Percentiles rank a stretch among this genome's conserved stretches.
phyloP scores from a whole-genome alignment of 768 basidiomycete genomes.

The Lactarius tabidus region DNA sequence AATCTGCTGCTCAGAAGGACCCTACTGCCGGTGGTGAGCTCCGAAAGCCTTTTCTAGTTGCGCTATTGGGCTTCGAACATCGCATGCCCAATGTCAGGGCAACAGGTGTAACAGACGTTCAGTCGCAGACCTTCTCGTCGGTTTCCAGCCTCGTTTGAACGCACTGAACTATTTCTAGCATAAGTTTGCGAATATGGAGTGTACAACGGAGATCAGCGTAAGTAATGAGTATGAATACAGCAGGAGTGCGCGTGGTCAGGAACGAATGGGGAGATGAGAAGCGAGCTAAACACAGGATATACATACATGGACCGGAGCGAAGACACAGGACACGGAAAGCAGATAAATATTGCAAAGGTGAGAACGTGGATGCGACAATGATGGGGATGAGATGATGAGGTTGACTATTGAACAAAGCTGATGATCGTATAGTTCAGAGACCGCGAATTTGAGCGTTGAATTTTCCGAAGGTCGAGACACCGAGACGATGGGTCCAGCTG shows the following conservation, averaged over 20 bases:
- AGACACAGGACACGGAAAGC: conserved; percentile 1
- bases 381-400: background rate
- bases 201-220: background rate
- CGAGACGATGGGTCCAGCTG: background rate
- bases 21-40: background rate
- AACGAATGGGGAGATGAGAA: background rate
- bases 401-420: background rate
- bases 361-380: background rate
- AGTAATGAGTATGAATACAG: conserved; percentile 1
- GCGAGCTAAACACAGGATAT: background rate
- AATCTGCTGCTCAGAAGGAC: background rate
- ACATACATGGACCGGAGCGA: background rate
- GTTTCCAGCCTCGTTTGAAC: too few relatives aligned
- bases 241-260: background rate
- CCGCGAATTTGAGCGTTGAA: background rate
- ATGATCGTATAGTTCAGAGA: conserved; percentile 1
- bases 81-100: background rate
- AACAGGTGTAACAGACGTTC: background rate
- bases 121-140: background rate
- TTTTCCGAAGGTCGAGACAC: background rate
- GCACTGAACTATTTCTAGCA: too few relatives aligned
- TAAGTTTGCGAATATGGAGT: too few relatives aligned
- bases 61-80: background rate
- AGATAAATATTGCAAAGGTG: background rate
- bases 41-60: background rate